These are phyloP conservation scores for Aspergillus vadensis DNA, from an alignment of 2,329 filamentous ascomycete species.

Conservation along the genomic window DNA sequence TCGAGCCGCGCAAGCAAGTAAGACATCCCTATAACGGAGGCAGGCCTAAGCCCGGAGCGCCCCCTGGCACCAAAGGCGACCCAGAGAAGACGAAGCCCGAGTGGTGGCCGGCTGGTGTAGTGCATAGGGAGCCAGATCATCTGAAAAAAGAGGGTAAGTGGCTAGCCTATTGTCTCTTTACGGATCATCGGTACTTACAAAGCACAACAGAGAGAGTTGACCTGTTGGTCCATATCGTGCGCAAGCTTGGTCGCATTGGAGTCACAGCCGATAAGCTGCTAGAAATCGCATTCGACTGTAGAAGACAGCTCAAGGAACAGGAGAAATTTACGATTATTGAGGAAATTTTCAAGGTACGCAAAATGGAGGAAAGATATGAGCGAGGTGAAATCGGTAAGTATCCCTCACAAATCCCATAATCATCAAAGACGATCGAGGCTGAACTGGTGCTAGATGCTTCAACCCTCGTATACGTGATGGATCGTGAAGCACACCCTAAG, in stretches of 20 bases:
- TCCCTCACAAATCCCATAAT: not conserved
- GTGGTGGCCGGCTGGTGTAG: constrained; percentile 48
- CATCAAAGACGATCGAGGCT: not conserved
- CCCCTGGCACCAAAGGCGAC: constrained; percentile 42
- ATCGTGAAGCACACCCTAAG: constrained; percentile 38
- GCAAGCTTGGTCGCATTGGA: constrained; percentile 37
- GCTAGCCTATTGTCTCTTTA: not conserved
- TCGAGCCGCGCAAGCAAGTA: constrained; percentile 52
- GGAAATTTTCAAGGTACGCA: constrained; percentile 45
- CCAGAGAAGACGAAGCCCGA: constrained; percentile 49
- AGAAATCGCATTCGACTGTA: constrained; percentile 43
- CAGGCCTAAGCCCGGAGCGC: constrained; percentile 35
- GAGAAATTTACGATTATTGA: constrained; percentile 42
- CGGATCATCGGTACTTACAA: not conserved
- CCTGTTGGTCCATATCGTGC: constrained; percentile 45
- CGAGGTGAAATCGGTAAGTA: constrained; percentile 45
- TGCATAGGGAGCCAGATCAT: constrained; percentile 54
- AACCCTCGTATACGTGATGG: constrained; percentile 42
- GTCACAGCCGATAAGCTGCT: constrained; percentile 44
- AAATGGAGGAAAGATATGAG: constrained; percentile 45
- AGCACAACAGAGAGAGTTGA: constrained; percentile 35
- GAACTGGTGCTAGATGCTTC: constrained; percentile 30
- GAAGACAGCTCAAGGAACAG: constrained; percentile 39
- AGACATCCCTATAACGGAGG: constrained; percentile 53
- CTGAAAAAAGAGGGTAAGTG: constrained; percentile 49